phyloP scores from a whole-genome alignment of 208 protist genomes.

The Crithidia sp. region DNA sequence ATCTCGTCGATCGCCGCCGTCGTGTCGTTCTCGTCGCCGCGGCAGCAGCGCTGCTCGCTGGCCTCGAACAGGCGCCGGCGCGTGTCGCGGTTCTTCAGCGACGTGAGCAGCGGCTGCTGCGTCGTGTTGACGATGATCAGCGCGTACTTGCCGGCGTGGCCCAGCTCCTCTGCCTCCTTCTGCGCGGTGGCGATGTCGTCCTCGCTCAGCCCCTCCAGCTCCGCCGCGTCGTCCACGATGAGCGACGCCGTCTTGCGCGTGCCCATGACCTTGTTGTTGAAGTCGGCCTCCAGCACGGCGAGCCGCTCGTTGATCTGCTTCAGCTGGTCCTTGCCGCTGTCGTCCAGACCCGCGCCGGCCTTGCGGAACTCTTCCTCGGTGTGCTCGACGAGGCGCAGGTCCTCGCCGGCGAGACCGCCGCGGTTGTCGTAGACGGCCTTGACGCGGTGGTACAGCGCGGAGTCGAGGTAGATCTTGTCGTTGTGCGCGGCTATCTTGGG shows the following conservation, averaged over 20 bases:
- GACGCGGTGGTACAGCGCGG: constrained; percentile 46
- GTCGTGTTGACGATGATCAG: constrained; percentile 56
- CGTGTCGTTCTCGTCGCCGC: constrained; percentile 35
- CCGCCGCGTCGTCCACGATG: constrained; percentile 38
- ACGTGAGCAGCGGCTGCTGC: constrained; percentile 53
- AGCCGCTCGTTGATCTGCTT: constrained; percentile 49
- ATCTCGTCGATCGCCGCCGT: constrained; percentile 33
- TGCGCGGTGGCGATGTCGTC: constrained; percentile 37
- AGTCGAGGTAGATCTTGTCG: constrained; percentile 58
- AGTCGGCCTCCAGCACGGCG: constrained; percentile 37
- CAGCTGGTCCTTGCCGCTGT: constrained; percentile 44
- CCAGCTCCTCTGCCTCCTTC: constrained; percentile 38
- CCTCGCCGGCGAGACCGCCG: constrained; percentile 39
- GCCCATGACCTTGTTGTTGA: constrained; percentile 44
- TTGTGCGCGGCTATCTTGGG: constrained; percentile 38
- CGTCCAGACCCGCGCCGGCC: constrained; percentile 42
- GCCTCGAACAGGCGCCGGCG: constrained; percentile 48
- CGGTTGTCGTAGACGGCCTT: constrained; percentile 50
- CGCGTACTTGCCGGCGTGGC: constrained; percentile 50
- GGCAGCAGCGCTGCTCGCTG: constrained; percentile 25
- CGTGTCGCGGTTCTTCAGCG: constrained; percentile 43
- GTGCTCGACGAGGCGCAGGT: constrained; percentile 46
- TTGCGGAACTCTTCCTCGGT: constrained; percentile 42
- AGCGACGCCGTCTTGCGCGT: constrained; percentile 37
- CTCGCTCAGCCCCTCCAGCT: constrained; percentile 47